These are phyloP conservation scores for Cytospora mali DNA, from an alignment of 2,329 filamentous ascomycete genomes.

Conservation along the genomic window DNA sequence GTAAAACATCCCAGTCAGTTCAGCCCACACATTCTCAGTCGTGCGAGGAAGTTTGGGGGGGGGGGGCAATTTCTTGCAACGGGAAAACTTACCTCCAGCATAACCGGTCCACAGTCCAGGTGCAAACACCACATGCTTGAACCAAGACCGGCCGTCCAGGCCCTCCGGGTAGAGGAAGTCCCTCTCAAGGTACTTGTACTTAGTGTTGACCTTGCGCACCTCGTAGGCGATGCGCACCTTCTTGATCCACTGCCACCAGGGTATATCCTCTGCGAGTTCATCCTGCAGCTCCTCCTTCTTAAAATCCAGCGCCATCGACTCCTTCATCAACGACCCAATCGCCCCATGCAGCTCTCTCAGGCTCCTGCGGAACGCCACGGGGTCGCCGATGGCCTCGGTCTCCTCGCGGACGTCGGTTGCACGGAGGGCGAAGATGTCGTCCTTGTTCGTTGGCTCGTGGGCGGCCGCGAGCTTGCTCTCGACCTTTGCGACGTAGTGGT, in stretches of 20 bases:
- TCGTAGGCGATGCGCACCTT: conserved; percentile 65
- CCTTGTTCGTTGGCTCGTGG: conserved; percentile 31
- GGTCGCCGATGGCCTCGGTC: conserved; percentile 37
- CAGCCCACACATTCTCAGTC: conserved; percentile 66
- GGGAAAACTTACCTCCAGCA: conserved; percentile 66
- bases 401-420: conserved; percentile 27
- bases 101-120: conserved; percentile 93
- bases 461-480: conserved; percentile 49
- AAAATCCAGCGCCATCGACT: conserved; percentile 43
- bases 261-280: conserved; percentile 50
- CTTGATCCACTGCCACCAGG: conserved; percentile 62
- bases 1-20: conserved; percentile 71
- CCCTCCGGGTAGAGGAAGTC: conserved; percentile 76
- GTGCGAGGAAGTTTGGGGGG: not conserved
- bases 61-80: too few species aligned
- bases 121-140: conserved; percentile 93
- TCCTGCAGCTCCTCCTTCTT: conserved; percentile 41
- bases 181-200: conserved; percentile 84
- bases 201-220: conserved; percentile 70
- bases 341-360: conserved; percentile 42
- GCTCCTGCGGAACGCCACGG: conserved; percentile 43
- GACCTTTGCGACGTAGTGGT: conserved; percentile 53
- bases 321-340: conserved; percentile 27
- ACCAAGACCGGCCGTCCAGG: conserved; percentile 81
- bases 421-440: conserved; percentile 26